phyloP scores from a whole-genome alignment of 371 early-diverging fungal genomes.

The Mortierella sp. region DNA sequence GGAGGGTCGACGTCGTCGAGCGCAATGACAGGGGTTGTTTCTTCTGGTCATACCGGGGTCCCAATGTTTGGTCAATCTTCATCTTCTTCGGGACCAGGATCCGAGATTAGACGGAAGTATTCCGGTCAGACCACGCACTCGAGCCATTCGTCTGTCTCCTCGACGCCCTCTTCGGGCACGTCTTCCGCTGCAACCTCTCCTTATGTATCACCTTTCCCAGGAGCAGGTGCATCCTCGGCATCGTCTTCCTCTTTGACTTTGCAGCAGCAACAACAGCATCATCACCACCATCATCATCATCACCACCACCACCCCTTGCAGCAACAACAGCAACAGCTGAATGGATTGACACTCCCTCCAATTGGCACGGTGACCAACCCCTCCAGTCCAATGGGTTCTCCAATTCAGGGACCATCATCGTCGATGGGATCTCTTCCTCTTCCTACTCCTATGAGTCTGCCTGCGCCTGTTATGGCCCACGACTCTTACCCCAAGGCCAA shows the following conservation, averaged over 20 bases:
- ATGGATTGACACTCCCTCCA: conserved; percentile 29
- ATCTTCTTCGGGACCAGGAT: conserved; percentile 15
- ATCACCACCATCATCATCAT: conserved; percentile 26
- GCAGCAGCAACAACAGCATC: conserved; percentile 22
- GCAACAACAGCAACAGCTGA: not conserved
- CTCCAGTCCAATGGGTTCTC: conserved; percentile 43
- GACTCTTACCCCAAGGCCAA: conserved; percentile 28
- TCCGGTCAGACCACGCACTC: conserved; percentile 31
- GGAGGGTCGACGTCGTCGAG: conserved; percentile 2
- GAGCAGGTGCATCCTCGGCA: conserved; percentile 12
- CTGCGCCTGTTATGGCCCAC: conserved; percentile 29
- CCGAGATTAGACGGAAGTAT: conserved; percentile 29
- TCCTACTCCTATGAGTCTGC: conserved; percentile 46
- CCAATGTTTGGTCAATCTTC: not conserved
- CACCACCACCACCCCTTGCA: conserved; percentile 20
- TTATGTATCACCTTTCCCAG: conserved; percentile 40
- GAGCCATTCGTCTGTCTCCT: conserved; percentile 30
- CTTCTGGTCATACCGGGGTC: not conserved
- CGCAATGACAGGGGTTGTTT: not conserved
- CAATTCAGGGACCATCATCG: conserved; percentile 28
- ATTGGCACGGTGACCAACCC: conserved; percentile 44
- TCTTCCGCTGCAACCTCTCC: conserved; percentile 47
- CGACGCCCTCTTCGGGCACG: conserved; percentile 37
- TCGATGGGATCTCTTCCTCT: conserved; percentile 21
- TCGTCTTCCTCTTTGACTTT: conserved; percentile 18